These are phyloP conservation scores for Penicillium occitanis DNA, from an alignment of 2,329 filamentous ascomycete species.

Conservation along the genomic window DNA sequence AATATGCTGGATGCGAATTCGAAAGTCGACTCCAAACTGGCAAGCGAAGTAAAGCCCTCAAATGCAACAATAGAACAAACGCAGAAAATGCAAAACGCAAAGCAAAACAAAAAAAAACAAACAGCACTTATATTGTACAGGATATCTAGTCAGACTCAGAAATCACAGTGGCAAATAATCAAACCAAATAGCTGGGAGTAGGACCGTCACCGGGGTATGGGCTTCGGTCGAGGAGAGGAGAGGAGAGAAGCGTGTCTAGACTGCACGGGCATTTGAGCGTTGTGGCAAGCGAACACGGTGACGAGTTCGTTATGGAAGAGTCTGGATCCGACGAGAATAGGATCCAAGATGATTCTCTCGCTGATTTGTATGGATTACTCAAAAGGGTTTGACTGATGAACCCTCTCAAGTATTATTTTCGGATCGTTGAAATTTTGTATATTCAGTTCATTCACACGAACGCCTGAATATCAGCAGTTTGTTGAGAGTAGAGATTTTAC, in stretches of 20 bases:
- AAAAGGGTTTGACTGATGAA: neutral
- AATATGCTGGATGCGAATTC: conserved; percentile 16
- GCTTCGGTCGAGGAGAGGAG: conserved; percentile 43
- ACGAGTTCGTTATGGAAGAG: conserved; percentile 16
- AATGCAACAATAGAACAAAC: conserved; percentile 19
- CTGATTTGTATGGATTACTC: neutral
- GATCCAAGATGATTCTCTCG: conserved; percentile 9
- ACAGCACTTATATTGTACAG: conserved; percentile 46
- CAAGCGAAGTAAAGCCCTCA: conserved; percentile 6
- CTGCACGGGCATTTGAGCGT: conserved; percentile 49
- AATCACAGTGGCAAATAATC: conserved; percentile 20
- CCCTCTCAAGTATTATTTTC: neutral
- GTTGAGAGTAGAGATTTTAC: neutral
- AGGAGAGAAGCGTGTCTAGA: conserved; percentile 39
- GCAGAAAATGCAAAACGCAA: conserved; percentile 21
- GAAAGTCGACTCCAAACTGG: neutral
- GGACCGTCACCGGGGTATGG: conserved; percentile 47
- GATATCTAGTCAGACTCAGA: conserved; percentile 44
- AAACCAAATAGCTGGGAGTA: conserved; percentile 26
- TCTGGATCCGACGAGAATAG: conserved; percentile 18
- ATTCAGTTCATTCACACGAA: conserved; percentile 11
- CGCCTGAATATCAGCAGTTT: conserved; percentile 3
- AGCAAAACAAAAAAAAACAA: conserved; percentile 23
- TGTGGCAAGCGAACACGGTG: conserved; percentile 20
- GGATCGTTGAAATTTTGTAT: neutral